Conservation (phyloP, 331 rosid species). For the Malus hybrid region DNA sequence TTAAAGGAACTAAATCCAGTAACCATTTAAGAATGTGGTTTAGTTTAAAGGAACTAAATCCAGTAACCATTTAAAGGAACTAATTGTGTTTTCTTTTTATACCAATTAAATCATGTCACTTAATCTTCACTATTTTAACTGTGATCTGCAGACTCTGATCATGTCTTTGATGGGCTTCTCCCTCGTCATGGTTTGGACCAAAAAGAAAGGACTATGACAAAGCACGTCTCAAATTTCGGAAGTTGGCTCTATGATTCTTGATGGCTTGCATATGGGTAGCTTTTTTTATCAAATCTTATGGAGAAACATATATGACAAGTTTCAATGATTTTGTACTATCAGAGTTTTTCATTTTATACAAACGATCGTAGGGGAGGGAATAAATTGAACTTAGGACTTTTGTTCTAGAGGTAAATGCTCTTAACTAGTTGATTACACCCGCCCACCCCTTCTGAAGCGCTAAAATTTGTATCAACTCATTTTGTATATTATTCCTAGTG, state of each 20-base stretch:
- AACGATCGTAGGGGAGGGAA: too few species aligned
- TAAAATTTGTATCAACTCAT: neutral
- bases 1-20: neutral
- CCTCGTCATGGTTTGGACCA: constrained; percentile 82
- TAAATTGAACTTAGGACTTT: too few species aligned
- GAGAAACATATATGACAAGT: too few species aligned
- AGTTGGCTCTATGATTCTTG: neutral
- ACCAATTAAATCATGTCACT: neutral
- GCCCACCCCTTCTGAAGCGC: too few species aligned
- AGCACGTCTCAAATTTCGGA: neutral
- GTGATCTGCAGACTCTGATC: constrained; percentile 69
- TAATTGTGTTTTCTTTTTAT: neutral
- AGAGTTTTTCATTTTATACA: too few species aligned
- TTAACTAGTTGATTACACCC: too few species aligned
- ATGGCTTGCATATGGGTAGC: too few species aligned
- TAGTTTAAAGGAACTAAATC: neutral
- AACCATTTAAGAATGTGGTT: neutral
- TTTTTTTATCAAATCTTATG: too few species aligned
- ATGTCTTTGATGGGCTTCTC: constrained; percentile 98
- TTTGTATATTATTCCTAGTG: neutral
- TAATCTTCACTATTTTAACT: neutral
- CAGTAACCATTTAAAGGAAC: neutral
- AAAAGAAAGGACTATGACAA: constrained; percentile 23
- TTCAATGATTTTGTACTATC: too few species aligned
- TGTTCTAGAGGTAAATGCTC: too few species aligned